Evolutionary conservation across 108 stramenopile genomes (phyloP), one percentile per base, ranked within the genome.

Genomic region (Skeletonema costatum): DNA sequence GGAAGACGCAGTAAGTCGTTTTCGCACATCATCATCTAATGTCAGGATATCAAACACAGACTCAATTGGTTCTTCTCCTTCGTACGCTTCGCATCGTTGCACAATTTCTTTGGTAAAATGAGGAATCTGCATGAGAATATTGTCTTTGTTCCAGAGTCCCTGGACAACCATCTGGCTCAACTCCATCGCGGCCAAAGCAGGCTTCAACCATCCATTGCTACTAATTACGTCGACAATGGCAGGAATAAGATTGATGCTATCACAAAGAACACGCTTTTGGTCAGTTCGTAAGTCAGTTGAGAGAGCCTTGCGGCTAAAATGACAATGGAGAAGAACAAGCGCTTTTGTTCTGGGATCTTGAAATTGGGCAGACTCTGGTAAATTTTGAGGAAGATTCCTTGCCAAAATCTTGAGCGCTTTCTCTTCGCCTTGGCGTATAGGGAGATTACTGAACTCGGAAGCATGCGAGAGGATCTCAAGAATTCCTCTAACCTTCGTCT

Each of bases 181-280:
- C 80, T 99, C 98, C 99, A 99, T 99, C 13, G 98, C 97, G 58
- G 94, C 97, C 31, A 99, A 84, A 13, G 98, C 98, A 29, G 98
- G 98, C 78, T 96, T 97, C 50, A 99, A 87, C 97, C 98, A 98
- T 5, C 98, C 95, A 73, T 97, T 96, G 76, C 96, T 97, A 44
- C 97, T 96, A 46, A 99, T 94, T 4, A 99, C 98, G 77, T 99
- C 99, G 64, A 99, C 99, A 56, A 98, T 88, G 16, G 98, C 96
- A 73, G 93, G 97, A 69, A 99, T 81, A 35, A 99, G 78, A 58
- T 89, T 87, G 25, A 94, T 84, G 30, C 92, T 87, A 19, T 92
- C 90, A 64, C 78, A 76, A 31, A 99, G 67, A n/a, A 98, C 86
- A 21, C 68, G 68, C 71, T 94, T 85, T 60, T 89, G 94, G 81